Percentiles rank a stretch among this genome's conserved stretches.
phyloP scores from a whole-genome alignment of 192 early-diverging fungal species.

The Coemansia sp. region DNA sequence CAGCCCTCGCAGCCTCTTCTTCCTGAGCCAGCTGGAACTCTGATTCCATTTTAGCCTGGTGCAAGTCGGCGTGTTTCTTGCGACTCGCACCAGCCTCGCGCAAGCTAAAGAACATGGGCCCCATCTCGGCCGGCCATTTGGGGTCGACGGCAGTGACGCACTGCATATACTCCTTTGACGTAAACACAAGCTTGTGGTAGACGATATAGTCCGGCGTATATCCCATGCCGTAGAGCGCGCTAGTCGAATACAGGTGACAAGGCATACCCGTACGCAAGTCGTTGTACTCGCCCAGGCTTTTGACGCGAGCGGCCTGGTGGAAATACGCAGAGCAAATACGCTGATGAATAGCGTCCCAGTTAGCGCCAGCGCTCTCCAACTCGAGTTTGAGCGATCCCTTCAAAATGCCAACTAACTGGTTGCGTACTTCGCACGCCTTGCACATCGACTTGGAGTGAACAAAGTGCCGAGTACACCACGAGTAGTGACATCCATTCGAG shows the following conservation, averaged over 20 bases:
- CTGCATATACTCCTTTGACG: conserved; percentile 99
- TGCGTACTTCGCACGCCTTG: conserved; percentile 66
- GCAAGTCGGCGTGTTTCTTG: conserved; percentile 29
- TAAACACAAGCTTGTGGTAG: conserved; percentile 96
- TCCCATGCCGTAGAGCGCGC: conserved; percentile 84
- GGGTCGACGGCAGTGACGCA: conserved; percentile 96
- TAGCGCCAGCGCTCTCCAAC: conserved; percentile 74
- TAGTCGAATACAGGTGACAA: conserved; percentile 95
- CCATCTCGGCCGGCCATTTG: conserved; percentile 92
- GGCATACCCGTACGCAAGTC: conserved; percentile 97
- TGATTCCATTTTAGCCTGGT: conserved; percentile 36
- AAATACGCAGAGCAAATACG: conserved; percentile 98
- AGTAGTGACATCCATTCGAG: no score
- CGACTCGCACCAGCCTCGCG: conserved; percentile 31
- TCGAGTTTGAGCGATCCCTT: conserved; percentile 57
- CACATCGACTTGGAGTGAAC: conserved; percentile 45
- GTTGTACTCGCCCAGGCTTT: conserved; percentile 95
- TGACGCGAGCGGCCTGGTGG: conserved; percentile 91
- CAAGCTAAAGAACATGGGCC: conserved; percentile 96
- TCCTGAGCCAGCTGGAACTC: conserved; percentile 33
- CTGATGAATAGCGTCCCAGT: conserved; percentile 93
- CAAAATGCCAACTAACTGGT: conserved; percentile 76
- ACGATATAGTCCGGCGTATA: conserved; percentile 93
- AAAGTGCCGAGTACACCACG: no score
- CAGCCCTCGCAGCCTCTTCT: conserved; percentile 19